Evolutionary conservation across 495 filamentous ascomycete species (phyloP).

Genomic region (Amphirosellinia nigrospora): DNA sequence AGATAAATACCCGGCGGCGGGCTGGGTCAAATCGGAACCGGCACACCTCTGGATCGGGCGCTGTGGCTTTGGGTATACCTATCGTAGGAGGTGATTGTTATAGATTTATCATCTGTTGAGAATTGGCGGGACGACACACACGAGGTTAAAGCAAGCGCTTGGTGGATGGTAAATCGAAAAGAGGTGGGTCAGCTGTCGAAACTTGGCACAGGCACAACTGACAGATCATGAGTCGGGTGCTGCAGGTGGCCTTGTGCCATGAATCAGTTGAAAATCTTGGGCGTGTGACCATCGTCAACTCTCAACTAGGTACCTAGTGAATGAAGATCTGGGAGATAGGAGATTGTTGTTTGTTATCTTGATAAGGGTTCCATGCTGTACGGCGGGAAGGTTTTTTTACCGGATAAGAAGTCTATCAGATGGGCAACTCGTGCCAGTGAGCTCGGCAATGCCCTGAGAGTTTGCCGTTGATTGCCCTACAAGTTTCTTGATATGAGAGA

Average conservation of each 20-base stretch:
- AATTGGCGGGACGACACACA: not conserved
- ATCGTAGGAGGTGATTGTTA: not conserved
- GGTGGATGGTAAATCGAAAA: not conserved
- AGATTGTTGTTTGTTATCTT: not conserved
- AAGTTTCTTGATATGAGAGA: no score
- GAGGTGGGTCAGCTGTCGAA: conserved; percentile 12
- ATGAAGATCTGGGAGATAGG: not conserved
- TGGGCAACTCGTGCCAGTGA: not conserved
- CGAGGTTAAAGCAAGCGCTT: not conserved
- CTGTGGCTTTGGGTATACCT: not conserved
- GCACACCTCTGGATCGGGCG: not conserved
- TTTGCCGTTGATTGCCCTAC: not conserved
- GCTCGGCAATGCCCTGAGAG: not conserved
- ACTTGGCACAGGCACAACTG: not conserved
- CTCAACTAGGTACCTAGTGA: no score
- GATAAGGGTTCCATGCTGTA: not conserved
- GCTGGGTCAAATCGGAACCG: not conserved
- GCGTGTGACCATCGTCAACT: conserved; percentile 14
- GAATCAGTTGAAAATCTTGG: not conserved
- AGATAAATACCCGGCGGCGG: not conserved
- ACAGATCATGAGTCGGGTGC: conserved; percentile 24
- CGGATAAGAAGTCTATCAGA: not conserved
- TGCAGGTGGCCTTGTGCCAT: conserved; percentile 5
- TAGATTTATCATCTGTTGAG: no score
- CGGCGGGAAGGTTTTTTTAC: no score